Base-by-base conservation (phyloP, 305 asterid genomes). In the Fraxinus latifolia region DNA sequence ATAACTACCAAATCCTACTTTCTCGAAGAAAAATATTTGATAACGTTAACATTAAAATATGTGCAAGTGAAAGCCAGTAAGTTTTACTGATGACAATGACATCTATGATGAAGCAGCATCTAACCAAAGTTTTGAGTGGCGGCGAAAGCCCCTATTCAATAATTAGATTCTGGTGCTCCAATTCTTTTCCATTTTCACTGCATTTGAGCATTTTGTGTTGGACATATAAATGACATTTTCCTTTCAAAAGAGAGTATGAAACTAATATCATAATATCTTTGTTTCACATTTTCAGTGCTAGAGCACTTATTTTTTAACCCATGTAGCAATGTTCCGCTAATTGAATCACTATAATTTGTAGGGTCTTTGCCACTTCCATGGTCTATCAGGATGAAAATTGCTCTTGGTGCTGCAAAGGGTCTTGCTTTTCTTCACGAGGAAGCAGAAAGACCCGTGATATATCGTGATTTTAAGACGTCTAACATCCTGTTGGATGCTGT, bases 311-410 rank as follows among this genome's bases (percentile, higher is more conserved):
- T 6, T 7, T 62, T 62, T 62, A 6, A 19, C 15, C 15, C 31
- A 62, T 53, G 65, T n/a, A 53, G 65, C 65, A 62, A 21, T 3
- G 29, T 62, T 21, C 29, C 0, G 71, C 71, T 62, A 17, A 17
- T 19, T 21, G 27, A 60, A 60, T 60, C 70, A 21, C 23, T 53
- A 70, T 77, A 31, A 27, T 19, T 17, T 90, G 86, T 86, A 96
- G 99, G 99, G 87, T 94, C 98, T 47, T 82, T 96, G 85, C 99
- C 98, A 33, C 98, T 96, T 84, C 97, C 99, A 15, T 96, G 99
- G 99, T 89, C 97, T 36, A 90, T 94, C 85, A 89, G 99, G 90
- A 95, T 95, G 99, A 95, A 95, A 86, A 93, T 95, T 83, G 99
- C 97, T 86, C 85, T 94, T 73, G 98, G 99, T 80, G 99, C 99